phyloP scores from a whole-genome alignment of 306 rosid genomes.

The Lathyrus tuberosus region DNA sequence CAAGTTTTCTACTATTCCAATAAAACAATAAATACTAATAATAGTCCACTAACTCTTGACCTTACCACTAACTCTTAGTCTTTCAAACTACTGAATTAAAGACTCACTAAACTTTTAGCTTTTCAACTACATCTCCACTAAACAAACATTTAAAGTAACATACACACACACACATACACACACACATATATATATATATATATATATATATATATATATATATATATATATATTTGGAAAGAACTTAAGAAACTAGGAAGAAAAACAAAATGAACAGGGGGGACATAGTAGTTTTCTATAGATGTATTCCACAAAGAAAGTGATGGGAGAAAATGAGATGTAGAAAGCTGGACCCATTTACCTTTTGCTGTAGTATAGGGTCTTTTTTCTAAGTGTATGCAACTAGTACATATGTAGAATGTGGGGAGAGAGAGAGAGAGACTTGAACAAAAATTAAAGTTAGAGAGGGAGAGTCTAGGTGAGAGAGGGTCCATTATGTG shows the following conservation, averaged over 20 bases:
- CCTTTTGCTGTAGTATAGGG: constrained; percentile 45
- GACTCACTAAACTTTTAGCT: no score
- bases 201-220: no score
- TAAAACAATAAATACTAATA: no score
- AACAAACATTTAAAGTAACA: no score
- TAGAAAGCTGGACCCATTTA: constrained; percentile 60
- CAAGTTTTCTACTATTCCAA: no score
- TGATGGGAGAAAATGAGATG: constrained; percentile 45
- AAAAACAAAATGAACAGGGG: constrained; percentile 31
- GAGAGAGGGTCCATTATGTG: constrained; percentile 48
- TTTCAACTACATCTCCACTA: no score
- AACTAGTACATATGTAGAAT: constrained; percentile 32
- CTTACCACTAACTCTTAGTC: no score
- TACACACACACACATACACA: no score
- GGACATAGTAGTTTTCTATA: constrained; percentile 43
- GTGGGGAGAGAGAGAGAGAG: constrained; percentile 40
- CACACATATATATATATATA: not conserved
- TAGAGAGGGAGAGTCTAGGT: not conserved
- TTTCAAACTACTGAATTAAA: no score
- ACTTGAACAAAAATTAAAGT: constrained; percentile 4
- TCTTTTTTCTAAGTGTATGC: constrained; percentile 40
- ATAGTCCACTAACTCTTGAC: no score
- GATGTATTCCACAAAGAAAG: constrained; percentile 53
- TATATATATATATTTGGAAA: constrained; percentile 35
- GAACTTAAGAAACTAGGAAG: constrained; percentile 43